Evolutionary conservation across 2,329 filamentous ascomycete species (phyloP).

Genomic region (Clonostachys rhizophaga): DNA sequence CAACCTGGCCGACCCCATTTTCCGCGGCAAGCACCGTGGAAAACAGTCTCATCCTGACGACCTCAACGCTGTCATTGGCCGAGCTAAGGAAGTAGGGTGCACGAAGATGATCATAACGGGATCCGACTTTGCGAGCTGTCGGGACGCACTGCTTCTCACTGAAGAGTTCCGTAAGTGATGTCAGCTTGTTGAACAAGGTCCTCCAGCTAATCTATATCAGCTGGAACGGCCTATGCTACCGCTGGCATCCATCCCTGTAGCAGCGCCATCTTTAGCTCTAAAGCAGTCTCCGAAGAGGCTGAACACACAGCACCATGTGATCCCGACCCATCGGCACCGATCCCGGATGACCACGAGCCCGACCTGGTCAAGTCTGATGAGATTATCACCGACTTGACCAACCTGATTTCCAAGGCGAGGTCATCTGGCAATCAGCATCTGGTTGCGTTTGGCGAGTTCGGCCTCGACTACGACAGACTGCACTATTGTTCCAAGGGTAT

Average conservation of each 20-base stretch:
- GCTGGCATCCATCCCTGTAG: slow-evolving; percentile 93
- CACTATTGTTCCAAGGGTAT: slow-evolving; percentile 74
- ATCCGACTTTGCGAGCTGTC: slow-evolving; percentile 75
- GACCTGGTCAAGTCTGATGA: slow-evolving; percentile 36
- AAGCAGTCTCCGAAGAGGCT: slow-evolving; percentile 22
- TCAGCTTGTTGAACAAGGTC: slow-evolving; percentile 3
- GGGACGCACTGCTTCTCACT: slow-evolving; percentile 69
- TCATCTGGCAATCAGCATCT: slow-evolving; percentile 34
- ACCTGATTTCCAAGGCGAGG: slow-evolving; percentile 58
- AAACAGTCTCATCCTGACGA: slow-evolving; percentile 71
- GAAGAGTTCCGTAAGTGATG: slow-evolving; percentile 62
- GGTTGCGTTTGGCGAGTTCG: slow-evolving; percentile 90
- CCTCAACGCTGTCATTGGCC: slow-evolving; percentile 69
- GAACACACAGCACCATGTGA: slow-evolving; percentile 49
- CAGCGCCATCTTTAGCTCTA: slow-evolving; percentile 69
- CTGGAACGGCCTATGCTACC: slow-evolving; percentile 80
- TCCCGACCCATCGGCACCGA: slow-evolving; percentile 40
- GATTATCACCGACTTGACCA: slow-evolving; percentile 56
- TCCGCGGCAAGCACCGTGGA: slow-evolving; percentile 78
- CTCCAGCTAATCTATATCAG: slow-evolving; percentile 31
- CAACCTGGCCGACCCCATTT: slow-evolving; percentile 92
- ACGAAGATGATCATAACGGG: slow-evolving; percentile 90
- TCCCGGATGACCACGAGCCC: slow-evolving; percentile 40
- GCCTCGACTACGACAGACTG: slow-evolving; percentile 91
- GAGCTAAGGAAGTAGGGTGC: slow-evolving; percentile 76